These are phyloP conservation scores for Diplodia corticola DNA, from an alignment of 2,329 filamentous ascomycete genomes.

Conservation along the genomic window DNA sequence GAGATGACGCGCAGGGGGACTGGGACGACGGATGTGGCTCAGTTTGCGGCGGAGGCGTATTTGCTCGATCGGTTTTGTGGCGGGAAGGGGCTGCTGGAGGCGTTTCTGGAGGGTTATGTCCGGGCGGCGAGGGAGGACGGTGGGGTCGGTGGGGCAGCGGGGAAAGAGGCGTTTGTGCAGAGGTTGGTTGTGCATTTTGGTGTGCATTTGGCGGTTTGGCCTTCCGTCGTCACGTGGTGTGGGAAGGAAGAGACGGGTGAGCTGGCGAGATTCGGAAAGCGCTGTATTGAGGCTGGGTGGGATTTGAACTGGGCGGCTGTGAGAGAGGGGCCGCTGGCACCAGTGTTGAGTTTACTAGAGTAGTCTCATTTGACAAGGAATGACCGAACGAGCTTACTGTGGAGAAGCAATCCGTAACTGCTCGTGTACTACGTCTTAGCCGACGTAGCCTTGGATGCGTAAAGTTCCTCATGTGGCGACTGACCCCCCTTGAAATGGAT, in stretches of 20 bases:
- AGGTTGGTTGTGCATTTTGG: conserved; percentile 39
- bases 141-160: not conserved
- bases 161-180: conserved; percentile 28
- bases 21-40: conserved; percentile 40
- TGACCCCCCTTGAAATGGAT: not conserved
- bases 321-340: conserved; percentile 6
- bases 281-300: conserved; percentile 23
- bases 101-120: conserved; percentile 32
- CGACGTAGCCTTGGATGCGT: too few species aligned
- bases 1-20: conserved; percentile 37
- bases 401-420: too few species aligned
- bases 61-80: conserved; percentile 40
- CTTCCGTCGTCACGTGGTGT: conserved; percentile 35
- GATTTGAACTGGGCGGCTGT: conserved; percentile 30
- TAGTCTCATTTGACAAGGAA: too few species aligned
- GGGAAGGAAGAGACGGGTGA: conserved; percentile 30
- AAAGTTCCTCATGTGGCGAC: too few species aligned
- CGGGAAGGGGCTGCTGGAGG: conserved; percentile 29
- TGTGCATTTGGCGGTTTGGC: conserved; percentile 40
- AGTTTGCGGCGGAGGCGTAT: conserved; percentile 41
- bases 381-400: too few species aligned
- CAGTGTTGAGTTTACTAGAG: not conserved
- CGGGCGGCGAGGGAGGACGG: not conserved
- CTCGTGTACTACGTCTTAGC: too few species aligned
- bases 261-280: conserved; percentile 27